phyloP scores from a whole-genome alignment of 2,329 filamentous ascomycete genomes.

The Fusarium anthophilum region DNA sequence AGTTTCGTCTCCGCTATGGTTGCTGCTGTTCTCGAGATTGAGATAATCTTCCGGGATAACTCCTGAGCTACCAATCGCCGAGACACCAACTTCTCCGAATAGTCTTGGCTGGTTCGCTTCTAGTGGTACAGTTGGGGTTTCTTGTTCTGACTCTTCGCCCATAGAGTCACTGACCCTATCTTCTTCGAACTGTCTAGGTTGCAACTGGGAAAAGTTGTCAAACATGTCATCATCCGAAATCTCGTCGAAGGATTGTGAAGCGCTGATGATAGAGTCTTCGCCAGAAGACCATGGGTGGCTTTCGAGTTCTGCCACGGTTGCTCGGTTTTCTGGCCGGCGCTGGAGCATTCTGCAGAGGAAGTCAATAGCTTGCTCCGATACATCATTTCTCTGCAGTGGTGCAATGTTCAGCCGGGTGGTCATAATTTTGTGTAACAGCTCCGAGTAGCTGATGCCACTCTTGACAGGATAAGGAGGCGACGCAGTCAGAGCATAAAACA shows the following conservation, averaged over 20 bases:
- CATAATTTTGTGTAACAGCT: constrained; percentile 89
- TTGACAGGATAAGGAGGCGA: constrained; percentile 83
- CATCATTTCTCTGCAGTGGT: constrained; percentile 65
- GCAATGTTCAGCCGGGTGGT: constrained; percentile 73
- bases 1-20: constrained; percentile 51
- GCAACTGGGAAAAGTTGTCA: constrained; percentile 68
- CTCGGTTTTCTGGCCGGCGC: constrained; percentile 79
- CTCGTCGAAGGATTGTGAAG: constrained; percentile 66
- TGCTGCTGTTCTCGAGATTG: constrained; percentile 57
- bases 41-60: constrained; percentile 59
- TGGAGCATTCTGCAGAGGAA: constrained; percentile 84
- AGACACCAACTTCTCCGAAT: constrained; percentile 66
- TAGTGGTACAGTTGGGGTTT: constrained; percentile 76
- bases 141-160: constrained; percentile 80
- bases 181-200: constrained; percentile 45
- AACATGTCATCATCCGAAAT: constrained; percentile 68
- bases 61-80: constrained; percentile 63
- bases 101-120: constrained; percentile 52
- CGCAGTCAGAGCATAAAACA: constrained; percentile 86
- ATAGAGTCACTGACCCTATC: constrained; percentile 55
- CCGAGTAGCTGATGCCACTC: constrained; percentile 77
- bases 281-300: constrained; percentile 76
- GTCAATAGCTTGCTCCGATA: constrained; percentile 76
- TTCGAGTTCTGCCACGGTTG: constrained; percentile 76
- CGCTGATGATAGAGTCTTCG: constrained; percentile 41